Percentiles rank a stretch among this genome's conserved stretches.
phyloP scores from a whole-genome alignment of 2,329 filamentous ascomycete species.

The Xylariales sp. region DNA sequence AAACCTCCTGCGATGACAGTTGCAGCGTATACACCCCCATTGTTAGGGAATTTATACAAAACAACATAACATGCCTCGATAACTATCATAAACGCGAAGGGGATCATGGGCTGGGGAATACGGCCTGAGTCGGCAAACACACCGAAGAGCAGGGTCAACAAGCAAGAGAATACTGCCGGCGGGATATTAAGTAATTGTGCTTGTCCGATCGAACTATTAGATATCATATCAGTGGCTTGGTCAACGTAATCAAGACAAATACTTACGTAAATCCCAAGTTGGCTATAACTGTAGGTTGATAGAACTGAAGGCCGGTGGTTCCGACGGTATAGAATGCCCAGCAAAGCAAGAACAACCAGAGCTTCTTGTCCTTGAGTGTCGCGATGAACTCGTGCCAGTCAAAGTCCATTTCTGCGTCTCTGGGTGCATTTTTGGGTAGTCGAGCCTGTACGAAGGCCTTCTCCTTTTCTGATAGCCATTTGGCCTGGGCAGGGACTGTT shows the following conservation, averaged over 20 bases:
- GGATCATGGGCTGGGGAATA: background rate
- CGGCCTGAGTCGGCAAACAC: background rate
- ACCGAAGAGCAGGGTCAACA: background rate
- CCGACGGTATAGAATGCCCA: background rate
- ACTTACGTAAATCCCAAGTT: slow-evolving; percentile 1
- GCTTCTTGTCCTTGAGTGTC: background rate
- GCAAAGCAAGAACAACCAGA: background rate
- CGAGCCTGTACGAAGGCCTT: slow-evolving; percentile 34
- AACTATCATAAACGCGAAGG: background rate
- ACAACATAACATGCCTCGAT: background rate
- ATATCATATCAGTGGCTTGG: background rate
- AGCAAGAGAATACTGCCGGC: background rate
- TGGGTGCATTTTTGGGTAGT: slow-evolving; percentile 32
- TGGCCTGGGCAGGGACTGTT: slow-evolving; percentile 1
- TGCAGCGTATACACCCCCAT: background rate
- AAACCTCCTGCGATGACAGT: background rate
- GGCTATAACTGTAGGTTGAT: background rate
- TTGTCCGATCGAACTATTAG: background rate
- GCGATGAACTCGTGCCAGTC: background rate
- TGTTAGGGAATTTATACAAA: background rate
- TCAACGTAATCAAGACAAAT: background rate
- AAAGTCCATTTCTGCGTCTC: background rate
- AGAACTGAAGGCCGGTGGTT: background rate
- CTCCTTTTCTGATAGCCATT: slow-evolving; percentile 33
- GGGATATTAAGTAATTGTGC: slow-evolving; percentile 1